Percentiles rank a stretch among this genome's conserved stretches.
Conservation (phyloP, 768 basidiomycete species). For the Tylopilus sp. region DNA sequence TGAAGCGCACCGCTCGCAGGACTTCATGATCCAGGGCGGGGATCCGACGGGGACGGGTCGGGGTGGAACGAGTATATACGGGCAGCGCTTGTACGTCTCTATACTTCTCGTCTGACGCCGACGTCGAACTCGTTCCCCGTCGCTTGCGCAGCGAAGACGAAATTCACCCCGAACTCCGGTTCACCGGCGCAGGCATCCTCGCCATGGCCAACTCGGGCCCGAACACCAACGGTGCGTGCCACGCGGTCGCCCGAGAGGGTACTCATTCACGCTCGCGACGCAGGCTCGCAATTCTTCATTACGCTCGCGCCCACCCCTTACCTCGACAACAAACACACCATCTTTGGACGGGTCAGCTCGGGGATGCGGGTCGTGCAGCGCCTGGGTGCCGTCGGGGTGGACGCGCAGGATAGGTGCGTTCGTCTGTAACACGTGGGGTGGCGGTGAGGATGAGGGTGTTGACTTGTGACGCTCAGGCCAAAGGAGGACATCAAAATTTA, state of each 20-base stretch:
- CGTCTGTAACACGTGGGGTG: no score
- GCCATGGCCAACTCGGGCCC: slow-evolving; percentile 98
- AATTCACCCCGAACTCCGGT: slow-evolving; percentile 84
- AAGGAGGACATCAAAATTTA: slow-evolving; percentile 87
- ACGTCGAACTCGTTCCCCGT: background rate
- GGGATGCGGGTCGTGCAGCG: slow-evolving; percentile 94
- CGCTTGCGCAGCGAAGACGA: slow-evolving; percentile 69
- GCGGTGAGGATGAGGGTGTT: background rate
- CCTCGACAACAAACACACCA: slow-evolving; percentile 82
- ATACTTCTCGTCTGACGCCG: background rate
- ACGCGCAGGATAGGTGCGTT: slow-evolving; percentile 71
- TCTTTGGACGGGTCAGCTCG: slow-evolving; percentile 84
- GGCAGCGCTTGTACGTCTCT: slow-evolving; percentile 74
- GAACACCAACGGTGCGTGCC: slow-evolving; percentile 72
- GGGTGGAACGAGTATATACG: slow-evolving; percentile 87
- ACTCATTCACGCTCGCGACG: slow-evolving; percentile 17
- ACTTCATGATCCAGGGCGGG: slow-evolving; percentile 96
- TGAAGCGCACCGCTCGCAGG: slow-evolving; percentile 45
- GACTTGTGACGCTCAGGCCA: slow-evolving; percentile 34
- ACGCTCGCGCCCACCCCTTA: slow-evolving; percentile 80
- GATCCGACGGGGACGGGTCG: slow-evolving; percentile 95
- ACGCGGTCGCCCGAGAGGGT: background rate
- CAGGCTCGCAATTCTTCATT: slow-evolving; percentile 95
- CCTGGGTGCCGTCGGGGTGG: slow-evolving; percentile 85
- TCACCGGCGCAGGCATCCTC: slow-evolving; percentile 94